Conservation (phyloP, 2,329 filamentous ascomycete genomes). For the Alternaria sp. region DNA sequence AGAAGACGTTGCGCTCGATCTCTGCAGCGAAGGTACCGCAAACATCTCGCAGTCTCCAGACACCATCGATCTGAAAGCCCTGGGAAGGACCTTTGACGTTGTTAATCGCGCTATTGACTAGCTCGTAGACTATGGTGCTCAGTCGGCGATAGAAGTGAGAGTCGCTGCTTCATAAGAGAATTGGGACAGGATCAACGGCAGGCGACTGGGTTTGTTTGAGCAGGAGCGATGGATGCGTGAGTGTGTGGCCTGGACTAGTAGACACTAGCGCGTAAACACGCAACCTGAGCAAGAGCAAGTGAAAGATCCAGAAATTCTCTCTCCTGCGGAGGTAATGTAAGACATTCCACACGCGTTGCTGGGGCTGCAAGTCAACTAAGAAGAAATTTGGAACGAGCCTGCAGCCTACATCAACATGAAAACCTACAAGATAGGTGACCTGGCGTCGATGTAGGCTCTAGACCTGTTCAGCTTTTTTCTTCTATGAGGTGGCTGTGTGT, state of each 20-base stretch:
- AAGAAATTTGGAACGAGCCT: too few relatives aligned
- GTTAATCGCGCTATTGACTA: background rate
- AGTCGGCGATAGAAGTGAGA: background rate
- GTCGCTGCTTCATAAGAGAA: background rate
- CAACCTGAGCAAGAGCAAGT: background rate
- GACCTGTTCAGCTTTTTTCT: too few relatives aligned
- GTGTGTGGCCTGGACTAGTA: background rate
- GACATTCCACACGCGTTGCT: background rate
- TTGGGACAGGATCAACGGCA: background rate
- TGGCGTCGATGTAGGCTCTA: too few relatives aligned
- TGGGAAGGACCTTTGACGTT: background rate
- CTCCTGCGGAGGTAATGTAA: background rate
- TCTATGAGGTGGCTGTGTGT: background rate
- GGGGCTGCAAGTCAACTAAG: too few relatives aligned
- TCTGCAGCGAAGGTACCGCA: background rate
- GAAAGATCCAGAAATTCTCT: background rate
- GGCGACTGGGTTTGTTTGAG: background rate
- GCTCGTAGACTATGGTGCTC: background rate
- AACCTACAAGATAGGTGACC: too few relatives aligned
- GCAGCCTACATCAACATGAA: too few relatives aligned
- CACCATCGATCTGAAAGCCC: accelerated
- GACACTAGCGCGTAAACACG: background rate
- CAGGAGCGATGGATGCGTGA: background rate
- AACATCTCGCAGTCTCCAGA: background rate
- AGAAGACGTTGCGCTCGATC: background rate